Evolutionary conservation across 192 early-diverging fungal species (phyloP).

Genomic region (Coemansia sp.): DNA sequence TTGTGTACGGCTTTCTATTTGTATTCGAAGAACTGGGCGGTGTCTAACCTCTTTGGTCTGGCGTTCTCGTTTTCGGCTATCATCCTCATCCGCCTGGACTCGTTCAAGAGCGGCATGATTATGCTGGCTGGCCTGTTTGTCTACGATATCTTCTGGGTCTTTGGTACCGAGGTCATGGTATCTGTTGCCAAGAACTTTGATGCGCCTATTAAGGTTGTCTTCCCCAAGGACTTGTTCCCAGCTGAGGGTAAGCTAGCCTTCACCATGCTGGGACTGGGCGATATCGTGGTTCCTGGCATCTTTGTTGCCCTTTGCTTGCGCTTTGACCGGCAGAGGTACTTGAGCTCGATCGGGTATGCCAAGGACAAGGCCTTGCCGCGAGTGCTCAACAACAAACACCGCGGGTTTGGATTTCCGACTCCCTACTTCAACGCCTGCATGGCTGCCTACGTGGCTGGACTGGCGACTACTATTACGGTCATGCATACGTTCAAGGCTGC

Average conservation of each 20-base stretch:
- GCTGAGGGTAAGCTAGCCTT: slow-evolving; percentile 59
- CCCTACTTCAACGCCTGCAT: slow-evolving; percentile 90
- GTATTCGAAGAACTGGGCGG: slow-evolving; percentile 80
- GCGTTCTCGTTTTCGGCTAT: slow-evolving; percentile 87
- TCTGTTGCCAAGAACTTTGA: slow-evolving; percentile 96
- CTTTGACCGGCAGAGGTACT: slow-evolving; percentile 82
- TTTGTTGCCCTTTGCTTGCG: slow-evolving; percentile 90
- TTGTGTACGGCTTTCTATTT: slow-evolving; percentile 75
- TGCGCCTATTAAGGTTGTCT: slow-evolving; percentile 95
- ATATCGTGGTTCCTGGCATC: slow-evolving; percentile 96
- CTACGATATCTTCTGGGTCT: slow-evolving; percentile 99
- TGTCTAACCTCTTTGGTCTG: slow-evolving; percentile 78
- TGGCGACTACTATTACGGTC: slow-evolving; percentile 86
- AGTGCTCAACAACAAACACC: slow-evolving; percentile 35
- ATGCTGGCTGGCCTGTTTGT: slow-evolving; percentile 89
- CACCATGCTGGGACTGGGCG: slow-evolving; percentile 95
- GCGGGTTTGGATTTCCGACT: slow-evolving; percentile 66
- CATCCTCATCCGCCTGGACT: slow-evolving; percentile 86
- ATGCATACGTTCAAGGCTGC: slow-evolving; percentile 97
- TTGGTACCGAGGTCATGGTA: slow-evolving; percentile 98
- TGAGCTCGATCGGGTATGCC: slow-evolving; percentile 60
- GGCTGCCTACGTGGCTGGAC: slow-evolving; percentile 78
- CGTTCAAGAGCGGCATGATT: slow-evolving; percentile 96
- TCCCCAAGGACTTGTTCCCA: slow-evolving; percentile 67
- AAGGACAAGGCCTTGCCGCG: slow-evolving; percentile 55